Percentiles rank a stretch among this genome's conserved stretches.
Evolutionary conservation across 345 rosid genomes (phyloP).

Genomic region (Combretum micranthum): DNA sequence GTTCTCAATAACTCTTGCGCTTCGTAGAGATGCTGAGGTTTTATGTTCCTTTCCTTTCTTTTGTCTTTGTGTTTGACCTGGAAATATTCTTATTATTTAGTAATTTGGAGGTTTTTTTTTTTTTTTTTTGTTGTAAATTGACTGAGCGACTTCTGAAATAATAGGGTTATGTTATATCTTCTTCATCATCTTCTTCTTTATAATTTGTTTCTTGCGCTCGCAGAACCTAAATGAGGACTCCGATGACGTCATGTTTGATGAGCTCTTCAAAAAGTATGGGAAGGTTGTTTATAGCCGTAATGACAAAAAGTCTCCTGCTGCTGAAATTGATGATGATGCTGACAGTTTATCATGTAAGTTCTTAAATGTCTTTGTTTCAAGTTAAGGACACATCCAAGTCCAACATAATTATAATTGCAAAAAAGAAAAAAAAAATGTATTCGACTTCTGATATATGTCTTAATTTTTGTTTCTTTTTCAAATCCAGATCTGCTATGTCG

Average conservation of each 20-base stretch:
- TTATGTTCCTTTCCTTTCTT: too few relatives aligned
- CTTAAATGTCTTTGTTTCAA: not conserved
- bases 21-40: not conserved
- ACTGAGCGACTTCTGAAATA: too few relatives aligned
- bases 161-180: too few relatives aligned
- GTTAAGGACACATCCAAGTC: too few relatives aligned
- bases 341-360: constrained; percentile 83
- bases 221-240: constrained; percentile 69
- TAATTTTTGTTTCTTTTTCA: too few relatives aligned
- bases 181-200: too few relatives aligned
- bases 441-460: not conserved
- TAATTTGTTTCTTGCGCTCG: constrained; percentile 7
- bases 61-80: too few relatives aligned
- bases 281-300: constrained; percentile 61
- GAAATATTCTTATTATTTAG: too few relatives aligned
- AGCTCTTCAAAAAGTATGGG: constrained; percentile 68
- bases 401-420: too few relatives aligned
- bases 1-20: not conserved
- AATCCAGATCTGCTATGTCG: not conserved
- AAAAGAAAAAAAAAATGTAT: too few relatives aligned
- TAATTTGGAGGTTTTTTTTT: too few relatives aligned
- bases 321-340: constrained; percentile 86
- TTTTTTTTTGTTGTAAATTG: too few relatives aligned
- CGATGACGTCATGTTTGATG: constrained; percentile 70
- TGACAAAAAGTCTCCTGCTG: constrained; percentile 52